A percentile compares a stretch with the other conserved stretches of the same genome.
Evolutionary conservation across 2,329 filamentous ascomycete species (phyloP).

Genomic region (Trichoderma polysporum): DNA sequence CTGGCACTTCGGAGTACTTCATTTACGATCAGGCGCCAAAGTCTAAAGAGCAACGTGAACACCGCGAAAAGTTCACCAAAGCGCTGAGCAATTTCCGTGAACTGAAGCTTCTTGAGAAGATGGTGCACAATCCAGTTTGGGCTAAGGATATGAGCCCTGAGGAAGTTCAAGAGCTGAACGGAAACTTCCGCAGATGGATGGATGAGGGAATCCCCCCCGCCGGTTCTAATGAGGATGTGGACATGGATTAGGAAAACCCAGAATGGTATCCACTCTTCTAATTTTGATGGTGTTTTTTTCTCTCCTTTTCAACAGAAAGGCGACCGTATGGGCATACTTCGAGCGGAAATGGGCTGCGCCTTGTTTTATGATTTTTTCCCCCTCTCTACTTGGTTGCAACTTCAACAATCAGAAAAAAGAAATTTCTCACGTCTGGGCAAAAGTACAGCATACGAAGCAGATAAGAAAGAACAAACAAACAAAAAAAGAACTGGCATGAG

Average conservation of each 20-base stretch:
- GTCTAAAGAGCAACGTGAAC: slow-evolving; percentile 62
- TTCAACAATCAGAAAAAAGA: background rate
- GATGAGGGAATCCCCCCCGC: slow-evolving; percentile 47
- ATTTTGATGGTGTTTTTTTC: slow-evolving; percentile 12
- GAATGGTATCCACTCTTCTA: background rate
- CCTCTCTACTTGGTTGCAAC: background rate
- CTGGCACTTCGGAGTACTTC: slow-evolving; percentile 68
- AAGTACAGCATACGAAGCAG: background rate
- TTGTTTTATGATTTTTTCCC: background rate
- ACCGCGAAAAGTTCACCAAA: slow-evolving; percentile 53
- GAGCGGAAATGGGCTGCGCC: slow-evolving; percentile 14
- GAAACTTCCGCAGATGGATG: slow-evolving; percentile 57
- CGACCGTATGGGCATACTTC: slow-evolving; percentile 13
- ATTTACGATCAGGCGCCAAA: slow-evolving; percentile 69
- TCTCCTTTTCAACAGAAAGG: slow-evolving; percentile 22
- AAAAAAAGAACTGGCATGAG: background rate
- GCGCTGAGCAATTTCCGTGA: slow-evolving; percentile 61
- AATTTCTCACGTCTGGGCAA: background rate
- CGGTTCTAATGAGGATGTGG: slow-evolving; percentile 34
- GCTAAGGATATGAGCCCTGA: slow-evolving; percentile 77
- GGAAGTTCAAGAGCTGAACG: slow-evolving; percentile 72
- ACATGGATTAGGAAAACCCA: slow-evolving; percentile 31
- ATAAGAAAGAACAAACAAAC: background rate
- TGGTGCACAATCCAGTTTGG: slow-evolving; percentile 78
- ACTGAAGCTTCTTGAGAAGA: slow-evolving; percentile 71